Conservation (phyloP, 2,329 filamentous ascomycete genomes). For the Massarina eburnea region DNA sequence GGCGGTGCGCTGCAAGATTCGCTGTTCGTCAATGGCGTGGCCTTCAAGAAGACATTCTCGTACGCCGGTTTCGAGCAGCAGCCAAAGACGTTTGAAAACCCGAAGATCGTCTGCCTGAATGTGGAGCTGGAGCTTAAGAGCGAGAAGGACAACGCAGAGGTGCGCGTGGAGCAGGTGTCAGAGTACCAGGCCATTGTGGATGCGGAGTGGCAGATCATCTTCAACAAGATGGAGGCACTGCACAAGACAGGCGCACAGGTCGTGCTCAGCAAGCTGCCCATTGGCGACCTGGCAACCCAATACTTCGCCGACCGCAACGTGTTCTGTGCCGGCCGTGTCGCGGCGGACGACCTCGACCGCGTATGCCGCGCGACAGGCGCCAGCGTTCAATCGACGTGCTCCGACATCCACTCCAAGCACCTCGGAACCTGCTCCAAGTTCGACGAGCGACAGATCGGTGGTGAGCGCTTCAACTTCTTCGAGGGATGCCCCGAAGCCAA, state of each 20-base stretch:
- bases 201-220: slow-evolving; percentile 99
- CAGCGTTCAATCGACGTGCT: slow-evolving; percentile 92
- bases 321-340: slow-evolving; percentile 94
- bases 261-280: slow-evolving; percentile 93
- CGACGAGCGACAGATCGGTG: slow-evolving; percentile 95
- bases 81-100: slow-evolving; percentile 90
- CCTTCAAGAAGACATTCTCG: slow-evolving; percentile 99
- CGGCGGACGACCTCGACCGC: slow-evolving; percentile 90
- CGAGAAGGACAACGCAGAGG: slow-evolving; percentile 98
- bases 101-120: slow-evolving; percentile 96
- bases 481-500: slow-evolving; percentile 93
- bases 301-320: slow-evolving; percentile 97
- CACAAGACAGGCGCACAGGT: slow-evolving; percentile 96
- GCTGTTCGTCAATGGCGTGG: slow-evolving; percentile 94
- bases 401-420: slow-evolving; percentile 85
- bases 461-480: slow-evolving; percentile 98
- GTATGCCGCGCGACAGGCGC: slow-evolving; percentile 94
- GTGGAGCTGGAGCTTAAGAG: slow-evolving; percentile 98
- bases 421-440: slow-evolving; percentile 88
- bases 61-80: slow-evolving; percentile 99
- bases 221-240: slow-evolving; percentile 95
- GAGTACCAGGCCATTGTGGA: slow-evolving; percentile 99
- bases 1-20: slow-evolving; percentile 95
- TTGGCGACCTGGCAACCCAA: slow-evolving; percentile 95
- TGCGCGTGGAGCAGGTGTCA: slow-evolving; percentile 95